Percentiles rank a stretch among this genome's conserved stretches.
Conservation (phyloP, 495 filamentous ascomycete genomes). For the Clohesyomyces aquaticus region DNA sequence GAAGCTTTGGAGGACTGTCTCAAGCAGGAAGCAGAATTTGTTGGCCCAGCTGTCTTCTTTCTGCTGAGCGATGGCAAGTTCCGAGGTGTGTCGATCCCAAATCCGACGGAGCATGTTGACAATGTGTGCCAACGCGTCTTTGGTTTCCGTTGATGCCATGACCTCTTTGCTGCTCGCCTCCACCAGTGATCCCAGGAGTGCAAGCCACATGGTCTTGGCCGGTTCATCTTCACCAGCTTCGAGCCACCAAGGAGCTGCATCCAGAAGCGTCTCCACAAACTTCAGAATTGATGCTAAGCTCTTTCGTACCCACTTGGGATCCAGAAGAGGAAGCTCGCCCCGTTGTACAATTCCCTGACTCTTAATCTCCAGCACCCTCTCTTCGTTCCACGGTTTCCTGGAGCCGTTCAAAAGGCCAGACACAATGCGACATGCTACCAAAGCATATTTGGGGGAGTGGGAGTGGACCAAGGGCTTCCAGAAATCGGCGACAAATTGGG, state of each 20-base stretch:
- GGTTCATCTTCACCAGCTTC: constrained; percentile 49
- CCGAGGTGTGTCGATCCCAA: constrained; percentile 56
- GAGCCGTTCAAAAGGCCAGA: constrained; percentile 68
- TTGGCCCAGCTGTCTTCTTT: constrained; percentile 57
- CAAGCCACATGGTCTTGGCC: constrained; percentile 67
- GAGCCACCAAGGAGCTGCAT: constrained; percentile 57
- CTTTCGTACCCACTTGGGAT: constrained; percentile 85
- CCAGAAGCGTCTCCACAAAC: constrained; percentile 66
- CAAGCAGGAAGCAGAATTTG: constrained; percentile 63
- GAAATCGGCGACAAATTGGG: constrained; percentile 65
- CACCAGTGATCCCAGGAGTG: constrained; percentile 68
- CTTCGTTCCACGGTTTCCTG: constrained; percentile 73
- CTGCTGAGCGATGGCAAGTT: constrained; percentile 12
- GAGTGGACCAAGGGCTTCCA: constrained; percentile 52
- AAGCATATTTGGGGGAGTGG: constrained; percentile 24
- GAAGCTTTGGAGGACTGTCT: constrained; percentile 64
- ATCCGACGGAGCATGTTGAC: constrained; percentile 67
- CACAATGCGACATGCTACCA: constrained; percentile 64
- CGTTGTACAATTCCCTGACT: constrained; percentile 60
- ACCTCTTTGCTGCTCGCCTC: constrained; percentile 86
- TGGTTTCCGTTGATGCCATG: constrained; percentile 81
- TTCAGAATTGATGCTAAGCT: constrained; percentile 63
- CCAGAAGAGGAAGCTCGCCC: constrained; percentile 71
- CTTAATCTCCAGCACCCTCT: constrained; percentile 67
- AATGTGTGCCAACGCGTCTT: constrained; percentile 73